Base-by-base conservation (phyloP, 768 basidiomycete genomes). In the Dendrothele bispora region DNA sequence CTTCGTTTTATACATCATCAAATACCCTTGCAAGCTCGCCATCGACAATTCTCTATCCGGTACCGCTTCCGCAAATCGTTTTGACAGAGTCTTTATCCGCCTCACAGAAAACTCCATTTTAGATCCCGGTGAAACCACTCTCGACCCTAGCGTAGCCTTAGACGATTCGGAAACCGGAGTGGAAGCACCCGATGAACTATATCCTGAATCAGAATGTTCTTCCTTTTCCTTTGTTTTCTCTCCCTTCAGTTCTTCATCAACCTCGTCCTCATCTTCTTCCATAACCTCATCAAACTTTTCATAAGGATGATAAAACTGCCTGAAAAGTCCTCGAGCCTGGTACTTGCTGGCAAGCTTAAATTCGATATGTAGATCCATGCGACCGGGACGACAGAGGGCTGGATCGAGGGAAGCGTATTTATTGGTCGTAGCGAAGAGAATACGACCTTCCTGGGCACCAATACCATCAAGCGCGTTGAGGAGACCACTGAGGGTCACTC, bases 391-490 rank as follows among this genome's bases (percentile, higher is more conserved):
- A 56, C 77, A 79, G 21, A 91, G 74, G 1, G 89, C 90, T 2
- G 85, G 74, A 55, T 91, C 89, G 22, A 92, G 79, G 2, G 78
- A 67, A 7, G 64, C 59, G 62, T 84, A 87, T 54, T 84, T 80
- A 69, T 91, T 91, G 1, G 87, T 88, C 3, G 87, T 89, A 4
- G 88, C 88, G 43, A 87, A 88, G 6, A 88, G 70, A 24, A 91
- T 77, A 1, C 89, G 84, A n/a, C 88, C 89, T 66, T 91, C 88
- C 56, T 86, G 83, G 1, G 89, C 88, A 3, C 77, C 82, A 40
- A 89, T 79, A 26, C 88, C 89, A 55, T 91, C 88, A 21, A 91
- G 74, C n/a, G 85, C 83, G 46, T 88, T 88, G 4, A 91, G 73
- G 6, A 91, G 74, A 12, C 88, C 88, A 39, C 83, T 86, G 34